Base-by-base conservation (phyloP, 164 flowering plant genomes). In the Amborella trichopoda region DNA sequence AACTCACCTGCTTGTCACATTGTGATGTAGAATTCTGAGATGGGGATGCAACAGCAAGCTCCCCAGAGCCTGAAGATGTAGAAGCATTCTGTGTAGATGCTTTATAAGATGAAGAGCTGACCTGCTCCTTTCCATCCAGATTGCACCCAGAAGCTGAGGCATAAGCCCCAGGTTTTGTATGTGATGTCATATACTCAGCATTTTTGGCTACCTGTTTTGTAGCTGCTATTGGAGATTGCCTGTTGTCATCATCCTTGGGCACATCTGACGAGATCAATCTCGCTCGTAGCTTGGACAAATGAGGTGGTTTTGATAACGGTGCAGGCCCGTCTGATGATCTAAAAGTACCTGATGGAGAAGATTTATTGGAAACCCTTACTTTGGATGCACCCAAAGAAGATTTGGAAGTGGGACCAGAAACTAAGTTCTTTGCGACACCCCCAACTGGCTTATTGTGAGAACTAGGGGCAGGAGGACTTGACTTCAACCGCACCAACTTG, bases 51-150 rank as follows among this genome's bases (percentile, higher is more conserved):
- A 58, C 65, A 46, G 68, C 38, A 62, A 68, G 30, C 49, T 73
- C 81, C 47, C 55, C 58, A 50, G 78, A 61, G 28, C 56, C 64
- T n/a, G 71, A 49, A 45, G 58, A 28, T 53, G 36, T 52, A 26
- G 59, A 45, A 19, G 22, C 25, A 53, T 50, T 64, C 21, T 62
- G 66, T 11, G 43, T 44, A 26, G 80, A 56, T 46, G 74, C 45
- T 64, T 64, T 83, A 50, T 72, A 58, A 60, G 84, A 62, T 60
- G 81, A 49, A 41, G 38, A 26, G 54, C 48, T 44, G 18, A 53
- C 46, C 52, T 58, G 48, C 62, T 73, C 90, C 68, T 78, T 81
- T 25, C 70, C 63, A 43, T 76, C 83, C 3, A 37, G 14, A 3
- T 39, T 40, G 50, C 58, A 62, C 63, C 68, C 77, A 22, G 69